A percentile compares a stretch with the other conserved stretches of the same genome.
Evolutionary conservation across 2,329 filamentous ascomycete species (phyloP).

Genomic region (Fusarium secorum): DNA sequence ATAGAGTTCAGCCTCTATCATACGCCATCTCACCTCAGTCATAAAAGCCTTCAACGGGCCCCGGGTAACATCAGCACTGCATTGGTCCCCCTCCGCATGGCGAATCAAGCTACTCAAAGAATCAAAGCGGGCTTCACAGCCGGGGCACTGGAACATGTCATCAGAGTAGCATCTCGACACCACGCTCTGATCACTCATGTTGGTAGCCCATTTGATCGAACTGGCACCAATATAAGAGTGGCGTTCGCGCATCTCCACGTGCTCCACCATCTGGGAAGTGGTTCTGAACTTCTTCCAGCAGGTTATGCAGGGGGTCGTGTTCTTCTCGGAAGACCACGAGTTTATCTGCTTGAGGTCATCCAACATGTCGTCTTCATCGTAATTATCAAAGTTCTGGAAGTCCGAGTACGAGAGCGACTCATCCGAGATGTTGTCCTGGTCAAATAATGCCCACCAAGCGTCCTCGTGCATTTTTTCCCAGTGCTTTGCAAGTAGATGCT

Average conservation of each 20-base stretch:
- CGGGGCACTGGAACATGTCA: neutral
- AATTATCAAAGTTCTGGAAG: neutral
- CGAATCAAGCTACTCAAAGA: neutral
- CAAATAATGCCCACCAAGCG: neutral
- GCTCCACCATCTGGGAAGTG: neutral
- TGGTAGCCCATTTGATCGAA: neutral
- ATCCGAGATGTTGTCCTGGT: neutral
- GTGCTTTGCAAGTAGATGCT: neutral
- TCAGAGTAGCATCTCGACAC: neutral
- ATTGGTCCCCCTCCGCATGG: neutral
- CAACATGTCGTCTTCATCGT: neutral
- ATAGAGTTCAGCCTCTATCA: neutral
- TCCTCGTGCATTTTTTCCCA: neutral
- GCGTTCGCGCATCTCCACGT: neutral
- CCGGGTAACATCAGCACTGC: fast-evolving
- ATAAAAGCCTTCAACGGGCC: neutral
- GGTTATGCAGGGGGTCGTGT: neutral
- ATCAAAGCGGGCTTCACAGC: neutral
- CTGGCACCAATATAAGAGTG: neutral
- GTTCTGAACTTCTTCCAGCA: neutral
- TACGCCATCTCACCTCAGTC: neutral
- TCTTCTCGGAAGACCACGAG: neutral
- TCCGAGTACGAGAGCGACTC: neutral
- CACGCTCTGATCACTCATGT: neutral
- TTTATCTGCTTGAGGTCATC: neutral